A percentile compares a stretch with the other conserved stretches of the same genome.
Evolutionary conservation across 768 basidiomycete genomes (phyloP).

Genomic region (Omphalotus guepiniiformis): DNA sequence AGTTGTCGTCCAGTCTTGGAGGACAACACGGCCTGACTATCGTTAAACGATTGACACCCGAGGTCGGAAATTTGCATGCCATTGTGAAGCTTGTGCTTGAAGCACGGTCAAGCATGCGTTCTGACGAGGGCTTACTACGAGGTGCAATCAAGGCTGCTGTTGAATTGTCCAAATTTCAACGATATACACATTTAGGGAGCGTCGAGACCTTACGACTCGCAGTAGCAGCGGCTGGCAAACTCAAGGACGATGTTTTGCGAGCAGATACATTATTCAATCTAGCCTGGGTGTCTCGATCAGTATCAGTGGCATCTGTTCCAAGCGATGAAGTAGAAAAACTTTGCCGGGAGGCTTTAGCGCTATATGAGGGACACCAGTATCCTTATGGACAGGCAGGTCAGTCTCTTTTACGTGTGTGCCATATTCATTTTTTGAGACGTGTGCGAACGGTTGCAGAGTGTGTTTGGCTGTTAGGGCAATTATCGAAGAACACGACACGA

Average conservation of each 20-base stretch:
- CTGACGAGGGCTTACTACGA: constrained; percentile 11
- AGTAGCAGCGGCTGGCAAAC: constrained; percentile 6
- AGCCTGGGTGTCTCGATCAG: too few relatives aligned
- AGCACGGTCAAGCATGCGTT: constrained; percentile 5
- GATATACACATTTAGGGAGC: constrained; percentile 16
- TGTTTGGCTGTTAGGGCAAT: constrained; percentile 9
- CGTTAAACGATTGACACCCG: constrained; percentile 12
- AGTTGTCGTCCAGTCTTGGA: constrained; percentile 12
- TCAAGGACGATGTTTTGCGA: constrained; percentile 9
- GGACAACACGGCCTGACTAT: constrained; percentile 16
- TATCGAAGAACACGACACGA: constrained; percentile 6
- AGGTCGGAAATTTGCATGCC: constrained; percentile 15
- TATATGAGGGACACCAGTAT: constrained; percentile 13
- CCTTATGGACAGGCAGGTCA: constrained; percentile 13
- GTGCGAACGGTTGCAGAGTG: constrained; percentile 15
- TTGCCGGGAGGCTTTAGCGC: constrained; percentile 13
- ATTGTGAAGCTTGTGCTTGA: constrained; percentile 13
- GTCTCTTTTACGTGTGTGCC: too few relatives aligned
- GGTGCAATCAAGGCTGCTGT: constrained; percentile 14
- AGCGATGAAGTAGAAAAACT: constrained; percentile 11
- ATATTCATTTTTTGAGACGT: too few relatives aligned
- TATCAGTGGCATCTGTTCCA: too few relatives aligned
- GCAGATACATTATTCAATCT: constrained; percentile 15
- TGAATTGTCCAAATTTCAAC: constrained; percentile 15
- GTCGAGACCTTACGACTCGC: constrained; percentile 12